These are phyloP conservation scores for Karstenula rhodostoma DNA, from an alignment of 2,329 filamentous ascomycete species.

Conservation along the genomic window DNA sequence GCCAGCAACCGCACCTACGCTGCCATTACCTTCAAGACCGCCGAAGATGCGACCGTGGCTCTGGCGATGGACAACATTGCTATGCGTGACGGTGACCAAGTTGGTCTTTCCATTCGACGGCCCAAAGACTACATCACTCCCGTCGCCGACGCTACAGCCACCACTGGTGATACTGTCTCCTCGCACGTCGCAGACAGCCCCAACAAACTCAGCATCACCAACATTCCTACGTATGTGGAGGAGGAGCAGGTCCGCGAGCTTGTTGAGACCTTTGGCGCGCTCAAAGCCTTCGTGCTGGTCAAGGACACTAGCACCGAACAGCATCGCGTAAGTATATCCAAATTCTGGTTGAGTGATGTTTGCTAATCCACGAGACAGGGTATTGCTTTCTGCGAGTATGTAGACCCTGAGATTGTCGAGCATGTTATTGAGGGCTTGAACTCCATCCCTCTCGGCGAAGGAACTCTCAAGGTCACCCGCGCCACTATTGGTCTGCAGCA, in stretches of 20 bases:
- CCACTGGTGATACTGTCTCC: conserved; percentile 79
- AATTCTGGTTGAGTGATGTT: not conserved
- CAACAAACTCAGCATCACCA: conserved; percentile 93
- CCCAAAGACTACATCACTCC: conserved; percentile 98
- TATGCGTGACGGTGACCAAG: conserved; percentile 71
- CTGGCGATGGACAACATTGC: conserved; percentile 87
- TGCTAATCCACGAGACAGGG: conserved; percentile 64
- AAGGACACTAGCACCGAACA: conserved; percentile 87
- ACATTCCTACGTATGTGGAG: conserved; percentile 85
- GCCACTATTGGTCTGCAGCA: conserved; percentile 96
- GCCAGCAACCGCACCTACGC: conserved; percentile 82
- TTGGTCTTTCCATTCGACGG: conserved; percentile 77
- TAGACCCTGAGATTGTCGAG: conserved; percentile 77
- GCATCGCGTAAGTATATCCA: conserved; percentile 72
- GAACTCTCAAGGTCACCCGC: conserved; percentile 82
- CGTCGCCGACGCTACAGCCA: conserved; percentile 67
- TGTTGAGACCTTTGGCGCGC: conserved; percentile 86
- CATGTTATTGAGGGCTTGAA: conserved; percentile 91
- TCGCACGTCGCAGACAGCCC: conserved; percentile 87
- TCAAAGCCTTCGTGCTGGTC: conserved; percentile 90
- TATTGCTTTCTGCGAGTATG: conserved; percentile 96
- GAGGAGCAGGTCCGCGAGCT: conserved; percentile 94
- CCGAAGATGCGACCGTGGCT: conserved; percentile 88
- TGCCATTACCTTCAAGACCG: conserved; percentile 86
- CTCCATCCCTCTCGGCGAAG: conserved; percentile 90